phyloP scores from a whole-genome alignment of 2,329 filamentous ascomycete genomes.

The Acephala macrosclerotiorum region DNA sequence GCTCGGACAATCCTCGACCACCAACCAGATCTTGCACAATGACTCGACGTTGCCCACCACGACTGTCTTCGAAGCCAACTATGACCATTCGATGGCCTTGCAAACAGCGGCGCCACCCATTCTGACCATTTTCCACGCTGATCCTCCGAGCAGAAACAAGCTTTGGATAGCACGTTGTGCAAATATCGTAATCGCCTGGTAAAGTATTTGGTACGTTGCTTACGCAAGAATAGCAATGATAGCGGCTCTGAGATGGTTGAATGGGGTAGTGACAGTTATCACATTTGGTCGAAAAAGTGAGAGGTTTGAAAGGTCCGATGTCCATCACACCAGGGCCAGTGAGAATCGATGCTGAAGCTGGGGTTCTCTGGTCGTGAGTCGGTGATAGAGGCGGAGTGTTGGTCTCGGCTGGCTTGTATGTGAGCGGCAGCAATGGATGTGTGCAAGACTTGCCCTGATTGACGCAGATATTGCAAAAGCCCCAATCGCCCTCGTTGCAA shows the following conservation, averaged over 20 bases:
- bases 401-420: slow-evolving; percentile 58
- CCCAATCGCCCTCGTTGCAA: slow-evolving; percentile 95
- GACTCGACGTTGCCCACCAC: slow-evolving; percentile 71
- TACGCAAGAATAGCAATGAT: slow-evolving; percentile 81
- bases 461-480: slow-evolving; percentile 88
- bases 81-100: slow-evolving; percentile 85
- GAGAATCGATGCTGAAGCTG: slow-evolving; percentile 54
- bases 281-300: slow-evolving; percentile 78
- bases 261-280: slow-evolving; percentile 81
- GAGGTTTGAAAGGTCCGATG: slow-evolving; percentile 65
- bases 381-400: slow-evolving; percentile 48
- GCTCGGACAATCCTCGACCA: slow-evolving; percentile 72
- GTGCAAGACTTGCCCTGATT: slow-evolving; percentile 83
- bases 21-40: slow-evolving; percentile 80
- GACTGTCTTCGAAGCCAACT: slow-evolving; percentile 75
- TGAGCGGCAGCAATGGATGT: slow-evolving; percentile 80
- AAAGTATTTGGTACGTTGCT: slow-evolving; percentile 56
- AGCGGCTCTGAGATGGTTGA: slow-evolving; percentile 71
- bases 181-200: slow-evolving; percentile 86
- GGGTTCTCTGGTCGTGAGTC: slow-evolving; percentile 53
- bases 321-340: slow-evolving; percentile 54
- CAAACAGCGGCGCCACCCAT: slow-evolving; percentile 85
- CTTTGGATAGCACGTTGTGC: slow-evolving; percentile 76
- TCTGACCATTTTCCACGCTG: slow-evolving; percentile 75
- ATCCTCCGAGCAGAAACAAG: slow-evolving; percentile 71